phyloP scores from a whole-genome alignment of 1,284 basidiomycete genomes.

The Pseudomicrostroma phylloplanum region DNA sequence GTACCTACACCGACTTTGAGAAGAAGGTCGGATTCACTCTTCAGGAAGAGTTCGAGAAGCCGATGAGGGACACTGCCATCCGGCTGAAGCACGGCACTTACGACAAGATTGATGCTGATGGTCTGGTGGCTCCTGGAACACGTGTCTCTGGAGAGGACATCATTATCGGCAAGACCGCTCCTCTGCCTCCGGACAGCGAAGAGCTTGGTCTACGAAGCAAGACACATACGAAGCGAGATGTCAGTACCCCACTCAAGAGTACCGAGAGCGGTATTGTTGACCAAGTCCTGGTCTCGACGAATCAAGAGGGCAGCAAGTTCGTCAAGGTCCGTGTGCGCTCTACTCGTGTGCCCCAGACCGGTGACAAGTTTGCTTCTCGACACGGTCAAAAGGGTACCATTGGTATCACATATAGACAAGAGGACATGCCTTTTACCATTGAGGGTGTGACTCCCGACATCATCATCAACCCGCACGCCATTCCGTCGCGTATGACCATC shows the following conservation, averaged over 20 bases:
- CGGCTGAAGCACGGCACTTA: slow-evolving; percentile 98
- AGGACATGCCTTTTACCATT: slow-evolving; percentile 98
- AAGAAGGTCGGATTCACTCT: slow-evolving; percentile 85
- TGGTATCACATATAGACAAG: slow-evolving; percentile 96
- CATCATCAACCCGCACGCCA: slow-evolving; percentile 98
- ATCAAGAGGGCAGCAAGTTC: slow-evolving; percentile 91
- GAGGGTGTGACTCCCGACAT: slow-evolving; percentile 95
- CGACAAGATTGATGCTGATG: slow-evolving; percentile 95
- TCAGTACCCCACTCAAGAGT: slow-evolving; percentile 93
- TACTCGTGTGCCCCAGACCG: slow-evolving; percentile 91
- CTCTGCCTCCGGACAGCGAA: slow-evolving; percentile 90
- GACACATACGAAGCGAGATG: slow-evolving; percentile 83
- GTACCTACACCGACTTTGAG: slow-evolving; percentile 93
- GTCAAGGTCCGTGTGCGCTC: slow-evolving; percentile 96
- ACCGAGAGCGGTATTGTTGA: slow-evolving; percentile 97
- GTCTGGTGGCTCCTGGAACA: slow-evolving; percentile 88
- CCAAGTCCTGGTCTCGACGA: slow-evolving; percentile 93
- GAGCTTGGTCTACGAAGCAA: slow-evolving; percentile 91
- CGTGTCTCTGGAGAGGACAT: slow-evolving; percentile 95
- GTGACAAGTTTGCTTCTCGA: slow-evolving; percentile 98
- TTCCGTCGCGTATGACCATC: slow-evolving; percentile 99
- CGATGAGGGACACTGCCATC: slow-evolving; percentile 82
- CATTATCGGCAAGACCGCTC: slow-evolving; percentile 97
- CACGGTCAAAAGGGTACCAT: slow-evolving; percentile 99
- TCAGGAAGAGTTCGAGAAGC: slow-evolving; percentile 91